phyloP scores from a whole-genome alignment of 352 stramenopile species.

The Pythium insidiosum region DNA sequence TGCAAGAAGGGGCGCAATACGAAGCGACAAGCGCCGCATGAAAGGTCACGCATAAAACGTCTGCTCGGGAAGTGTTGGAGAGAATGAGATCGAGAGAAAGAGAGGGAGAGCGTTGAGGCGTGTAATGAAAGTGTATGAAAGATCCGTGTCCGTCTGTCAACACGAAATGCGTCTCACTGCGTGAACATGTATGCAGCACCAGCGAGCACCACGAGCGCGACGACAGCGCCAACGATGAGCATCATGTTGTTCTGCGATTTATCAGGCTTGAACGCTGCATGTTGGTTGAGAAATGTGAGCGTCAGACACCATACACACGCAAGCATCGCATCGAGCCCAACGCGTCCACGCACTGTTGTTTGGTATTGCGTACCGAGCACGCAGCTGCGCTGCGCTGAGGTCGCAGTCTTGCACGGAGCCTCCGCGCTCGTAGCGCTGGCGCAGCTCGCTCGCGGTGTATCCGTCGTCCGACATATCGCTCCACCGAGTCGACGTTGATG shows the following conservation, averaged over 20 bases:
- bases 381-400: conserved; percentile 67
- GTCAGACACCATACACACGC: no score
- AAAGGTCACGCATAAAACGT: neutral
- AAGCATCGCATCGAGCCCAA: no score
- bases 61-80: neutral
- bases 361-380: conserved; percentile 71
- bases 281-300: no score
- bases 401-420: conserved; percentile 68
- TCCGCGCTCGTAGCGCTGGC: conserved; percentile 64
- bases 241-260: conserved; percentile 33
- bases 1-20: neutral
- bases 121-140: neutral
- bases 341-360: conserved; percentile 72
- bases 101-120: neutral
- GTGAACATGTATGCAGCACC: conserved; percentile 49
- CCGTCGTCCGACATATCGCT: conserved; percentile 61
- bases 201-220: conserved; percentile 38
- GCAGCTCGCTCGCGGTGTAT: conserved; percentile 56
- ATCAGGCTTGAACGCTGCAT: conserved; percentile 65
- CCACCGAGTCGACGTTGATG: no score
- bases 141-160: neutral
- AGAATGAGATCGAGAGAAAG: neutral
- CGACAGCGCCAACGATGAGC: conserved; percentile 40
- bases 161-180: conserved; percentile 7
- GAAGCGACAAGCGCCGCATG: neutral